Evolutionary conservation across 2,329 filamentous ascomycete species (phyloP).

Genomic region (Allantophomopsis cytisporea): DNA sequence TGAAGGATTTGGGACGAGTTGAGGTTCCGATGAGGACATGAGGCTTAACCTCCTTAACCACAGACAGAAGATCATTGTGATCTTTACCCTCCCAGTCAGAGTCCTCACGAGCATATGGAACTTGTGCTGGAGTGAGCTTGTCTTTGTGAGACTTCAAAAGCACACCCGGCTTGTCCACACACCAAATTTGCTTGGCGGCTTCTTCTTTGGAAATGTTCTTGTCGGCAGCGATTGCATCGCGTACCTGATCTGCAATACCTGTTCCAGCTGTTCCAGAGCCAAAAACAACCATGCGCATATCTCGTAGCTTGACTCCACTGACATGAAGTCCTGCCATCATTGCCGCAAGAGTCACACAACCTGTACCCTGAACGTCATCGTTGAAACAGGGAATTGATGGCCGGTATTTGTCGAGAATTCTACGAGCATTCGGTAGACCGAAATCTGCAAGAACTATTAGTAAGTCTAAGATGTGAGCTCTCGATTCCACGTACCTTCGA

Average conservation of each 20-base stretch:
- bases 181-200: conserved; percentile 70
- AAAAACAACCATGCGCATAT: conserved; percentile 62
- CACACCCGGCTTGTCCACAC: conserved; percentile 71
- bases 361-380: conserved; percentile 82
- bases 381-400: conserved; percentile 74
- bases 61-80: conserved; percentile 43
- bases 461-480: too few relatives aligned
- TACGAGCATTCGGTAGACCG: conserved; percentile 28
- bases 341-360: conserved; percentile 74
- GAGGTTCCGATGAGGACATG: conserved; percentile 78
- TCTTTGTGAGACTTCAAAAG: conserved; percentile 49
- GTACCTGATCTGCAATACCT: conserved; percentile 75
- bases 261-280: conserved; percentile 73
- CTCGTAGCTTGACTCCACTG: conserved; percentile 47
- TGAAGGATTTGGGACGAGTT: conserved; percentile 65
- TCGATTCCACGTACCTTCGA: conserved; percentile 55
- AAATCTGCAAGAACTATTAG: not conserved
- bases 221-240: conserved; percentile 64
- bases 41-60: conserved; percentile 60
- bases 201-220: conserved; percentile 54
- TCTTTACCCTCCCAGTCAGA: conserved; percentile 47
- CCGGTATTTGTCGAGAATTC: conserved; percentile 65
- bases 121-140: conserved; percentile 52
- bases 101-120: conserved; percentile 49
- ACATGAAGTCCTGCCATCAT: conserved; percentile 67